Evolutionary conservation across 108 stramenopile species (phyloP).

Genomic region (Nitzschia sp.): DNA sequence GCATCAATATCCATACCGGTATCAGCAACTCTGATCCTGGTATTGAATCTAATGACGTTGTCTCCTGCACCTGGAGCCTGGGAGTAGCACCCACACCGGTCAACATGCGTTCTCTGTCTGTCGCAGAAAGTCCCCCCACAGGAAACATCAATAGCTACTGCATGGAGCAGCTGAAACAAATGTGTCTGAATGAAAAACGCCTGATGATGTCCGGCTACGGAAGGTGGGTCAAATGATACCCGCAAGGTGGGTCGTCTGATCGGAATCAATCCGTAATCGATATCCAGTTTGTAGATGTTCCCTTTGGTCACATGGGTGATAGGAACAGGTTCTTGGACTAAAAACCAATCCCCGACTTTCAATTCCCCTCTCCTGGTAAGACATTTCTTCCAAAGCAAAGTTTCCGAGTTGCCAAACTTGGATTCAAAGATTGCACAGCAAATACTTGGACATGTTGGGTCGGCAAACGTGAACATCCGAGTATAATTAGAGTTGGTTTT

Average conservation of each 20-base stretch:
- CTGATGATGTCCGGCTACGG: not conserved
- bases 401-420: not conserved
- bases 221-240: not conserved
- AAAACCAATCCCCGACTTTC: not conserved
- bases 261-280: not conserved
- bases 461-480: not conserved
- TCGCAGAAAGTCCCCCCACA: not conserved
- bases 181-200: not conserved
- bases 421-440: not conserved
- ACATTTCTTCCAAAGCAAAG: not conserved
- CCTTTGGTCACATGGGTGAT: not conserved
- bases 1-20: not conserved
- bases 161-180: not conserved
- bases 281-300: not conserved
- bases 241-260: not conserved
- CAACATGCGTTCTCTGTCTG: not conserved
- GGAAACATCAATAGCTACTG: not conserved
- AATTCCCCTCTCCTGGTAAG: not conserved
- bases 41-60: not conserved
- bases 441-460: not conserved
- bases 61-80: not conserved
- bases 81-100: not conserved
- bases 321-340: not conserved
- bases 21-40: not conserved
- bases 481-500: not conserved